Base-by-base conservation (phyloP, 805 yeast genomes). In the Starmerella vaccinii region DNA sequence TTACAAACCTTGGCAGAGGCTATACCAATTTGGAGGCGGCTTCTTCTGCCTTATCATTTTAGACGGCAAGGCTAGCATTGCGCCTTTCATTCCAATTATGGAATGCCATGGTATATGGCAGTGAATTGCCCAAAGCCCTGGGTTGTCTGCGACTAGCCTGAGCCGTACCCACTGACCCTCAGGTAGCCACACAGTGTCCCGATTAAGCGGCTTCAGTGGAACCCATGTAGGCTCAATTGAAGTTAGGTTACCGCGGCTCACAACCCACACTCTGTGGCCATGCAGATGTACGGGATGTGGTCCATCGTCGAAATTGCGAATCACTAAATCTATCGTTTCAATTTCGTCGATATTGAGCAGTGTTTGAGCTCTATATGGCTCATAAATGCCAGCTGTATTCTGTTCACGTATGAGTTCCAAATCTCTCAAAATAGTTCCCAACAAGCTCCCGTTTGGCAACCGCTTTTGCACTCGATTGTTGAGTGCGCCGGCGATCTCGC, bases 81-180 rank as follows among this genome's bases (percentile, higher is more conserved):
- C 62, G 62, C 65, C 60, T 27, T 57, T 41, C 63, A 88, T 75
- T 59, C 97, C 97, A 68, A 89, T 95, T 59, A 78, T 76, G 67
- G 88, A 76, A 70, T 89, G 97, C 97, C 97, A 88, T 55, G 84
- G 75, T 68, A 45, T 55, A 27, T 85, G 95, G 67, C 97, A 88
- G 65, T 88, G 97, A 80, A 88, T 84, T 54, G 83, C 77, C 96
- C 96, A 89, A 23, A 87, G 81, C 51, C 97, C 97, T 2, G 96
- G 95, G 61, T 89, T 88, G 61, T 83, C 78, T 12, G 95, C 87
- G 59, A 70, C 75, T 65, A 86, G 86, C 57, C 96, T 71, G 29
- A 68, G 43, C 80, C 62, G 88, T 46, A 80, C 65, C 63, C 79
- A 76, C 2, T 89, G 85, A 59, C 81, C 79, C 30, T 82, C 77